Evolutionary conservation across 352 stramenopile species (phyloP), one percentile per base, ranked within the genome.

Genomic region (Pelagophyceae sp.): DNA sequence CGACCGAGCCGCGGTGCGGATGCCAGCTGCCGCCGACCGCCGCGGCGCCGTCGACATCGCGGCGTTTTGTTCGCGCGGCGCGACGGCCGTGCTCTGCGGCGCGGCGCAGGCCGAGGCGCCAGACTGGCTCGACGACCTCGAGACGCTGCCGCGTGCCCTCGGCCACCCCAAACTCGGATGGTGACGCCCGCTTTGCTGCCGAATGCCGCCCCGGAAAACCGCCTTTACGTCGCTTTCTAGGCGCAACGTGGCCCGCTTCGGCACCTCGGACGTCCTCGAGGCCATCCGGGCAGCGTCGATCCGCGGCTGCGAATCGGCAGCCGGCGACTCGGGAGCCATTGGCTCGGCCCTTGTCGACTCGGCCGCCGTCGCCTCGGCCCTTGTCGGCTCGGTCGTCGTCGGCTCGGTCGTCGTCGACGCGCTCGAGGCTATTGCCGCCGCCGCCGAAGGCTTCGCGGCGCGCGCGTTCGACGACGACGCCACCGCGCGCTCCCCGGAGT

Each of bases 131-230:
- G 67, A 74, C 38, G 67, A 17, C 67, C 5, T 31, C 5, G 67
- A 74, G 5, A 58, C 67, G 35, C 38, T 74, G 33, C 67, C 67
- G 33, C 33, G 11, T 2, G 67, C 67, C 5, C 67, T 74, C 15
- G 33, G 2, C 20, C 35, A 50, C 33, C 67, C 67, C 35, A 74
- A 74, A 37, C 67, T 74, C 67, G 67, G 67, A 33, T 74, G 67
- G 67, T n/a, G n/a, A 60, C 50, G 17, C 50, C 17, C 17, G 50
- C 25, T 60, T 60, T 15, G 17, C 50, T 15, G 50, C 50, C 25
- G 50, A 25, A 60, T 15, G 17, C 50, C 50, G n/a, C n/a, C n/a
- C n/a, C n/a, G n/a, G n/a, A n/a, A n/a, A n/a, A n/a, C n/a, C n/a
- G n/a, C n/a, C n/a, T n/a, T n/a, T n/a, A n/a, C n/a, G n/a, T n/a